These are phyloP conservation scores for Raffaelea albimanens DNA, from an alignment of 2,329 filamentous ascomycete genomes.

Conservation along the genomic window DNA sequence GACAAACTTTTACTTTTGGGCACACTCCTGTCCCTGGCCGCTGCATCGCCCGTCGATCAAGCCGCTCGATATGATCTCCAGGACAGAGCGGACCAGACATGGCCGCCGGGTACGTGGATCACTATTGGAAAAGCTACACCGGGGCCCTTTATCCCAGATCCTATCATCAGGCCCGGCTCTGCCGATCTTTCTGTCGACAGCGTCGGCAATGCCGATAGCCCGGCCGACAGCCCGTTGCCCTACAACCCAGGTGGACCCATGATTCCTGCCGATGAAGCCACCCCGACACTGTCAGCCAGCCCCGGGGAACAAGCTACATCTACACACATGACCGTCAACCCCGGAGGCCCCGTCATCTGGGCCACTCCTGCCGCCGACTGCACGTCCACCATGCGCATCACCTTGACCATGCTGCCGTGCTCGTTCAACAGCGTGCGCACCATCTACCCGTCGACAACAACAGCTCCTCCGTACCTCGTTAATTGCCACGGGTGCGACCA, in stretches of 20 bases:
- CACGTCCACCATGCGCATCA: slow-evolving; percentile 1
- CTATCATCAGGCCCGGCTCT: neutral
- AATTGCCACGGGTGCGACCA: slow-evolving; percentile 7
- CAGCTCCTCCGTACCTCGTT: neutral
- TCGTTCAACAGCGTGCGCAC: slow-evolving; percentile 5
- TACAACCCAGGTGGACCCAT: neutral
- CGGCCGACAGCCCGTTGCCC: neutral
- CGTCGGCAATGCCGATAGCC: neutral
- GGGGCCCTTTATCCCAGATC: slow-evolving; percentile 1
- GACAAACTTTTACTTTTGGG: no score
- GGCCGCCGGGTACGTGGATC: no score
- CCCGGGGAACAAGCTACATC: no score
- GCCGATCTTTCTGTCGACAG: neutral
- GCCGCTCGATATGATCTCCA: no score
- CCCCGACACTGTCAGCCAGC: no score
- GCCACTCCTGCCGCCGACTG: neutral
- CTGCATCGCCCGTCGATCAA: no score
- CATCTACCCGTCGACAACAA: slow-evolving; percentile 7
- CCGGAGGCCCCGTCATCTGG: no score
- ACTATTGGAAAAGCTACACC: neutral
- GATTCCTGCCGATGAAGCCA: neutral
- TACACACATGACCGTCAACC: no score
- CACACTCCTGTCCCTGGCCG: no score
- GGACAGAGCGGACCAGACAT: no score
- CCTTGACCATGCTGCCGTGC: neutral